Evolutionary conservation across 1,284 basidiomycete species (phyloP), one percentile per base, ranked within the genome.

Genomic region (Cystobasidiaceae sp.): DNA sequence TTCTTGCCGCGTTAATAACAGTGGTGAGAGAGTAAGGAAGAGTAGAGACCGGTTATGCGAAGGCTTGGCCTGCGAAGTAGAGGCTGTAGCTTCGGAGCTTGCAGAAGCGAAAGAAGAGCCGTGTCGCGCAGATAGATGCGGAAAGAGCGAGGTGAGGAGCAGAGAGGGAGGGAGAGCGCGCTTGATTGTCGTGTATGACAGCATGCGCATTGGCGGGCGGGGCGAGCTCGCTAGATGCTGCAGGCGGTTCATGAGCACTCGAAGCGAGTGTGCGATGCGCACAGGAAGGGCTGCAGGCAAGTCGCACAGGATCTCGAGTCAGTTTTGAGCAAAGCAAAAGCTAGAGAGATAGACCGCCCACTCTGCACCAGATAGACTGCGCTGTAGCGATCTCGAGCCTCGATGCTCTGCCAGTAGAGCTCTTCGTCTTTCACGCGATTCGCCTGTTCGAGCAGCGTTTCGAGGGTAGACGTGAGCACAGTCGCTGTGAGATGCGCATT

Each of bases 111-210:
- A 54, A 0, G 67, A 34, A 2, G 60, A 61, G 17, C 63, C 60
- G 7, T 62, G 48, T 15, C 62, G 48, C 34, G 48, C 57, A 27
- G 56, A 23, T 7, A 74, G 69, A 56, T 74, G 73, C 2, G 73
- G 73, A 54, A 72, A 74, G 30, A 73, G 55, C 23, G 73, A 67
- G 13, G 70, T 70, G 45, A 74, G 48, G 62, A 74, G 71, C 7
- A 73, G 67, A 2, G 72, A 71, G 25, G 71, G 72, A 5, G 73
- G 71, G 11, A 64, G 32, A 25, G 61, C 61, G 17, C 52, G 50
- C 44, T 56, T 55, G 61, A 64, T 39, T 21, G 45, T 52, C 15
- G 41, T 54, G 39, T 51, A 51, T 17, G 49, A 54, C 43, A 64
- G 30, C 17, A 64, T 51, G 7, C 46, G 48, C 0, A 19, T 27